Base-by-base conservation (phyloP, 2,329 filamentous ascomycete genomes). In the Hypoxylon sp. region DNA sequence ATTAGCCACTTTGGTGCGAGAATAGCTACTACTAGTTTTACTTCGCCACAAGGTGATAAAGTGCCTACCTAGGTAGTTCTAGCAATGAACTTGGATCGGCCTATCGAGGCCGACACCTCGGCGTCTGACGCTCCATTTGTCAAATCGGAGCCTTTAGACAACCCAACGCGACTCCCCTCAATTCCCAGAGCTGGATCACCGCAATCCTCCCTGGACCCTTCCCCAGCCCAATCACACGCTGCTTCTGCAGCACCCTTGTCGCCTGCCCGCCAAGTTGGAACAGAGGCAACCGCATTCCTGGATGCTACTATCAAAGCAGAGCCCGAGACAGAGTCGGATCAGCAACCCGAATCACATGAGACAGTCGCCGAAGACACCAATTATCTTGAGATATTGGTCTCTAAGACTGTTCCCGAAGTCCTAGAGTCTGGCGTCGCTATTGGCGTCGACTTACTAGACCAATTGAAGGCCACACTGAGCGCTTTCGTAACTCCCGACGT, bases 401-500 rank as follows among this genome's bases (percentile, higher is more conserved):
- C 37, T 13, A 14, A 69, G 2, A 31, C 48, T 37, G 37, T 42
- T 3, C 68, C 64, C 2, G 71, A 72, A 55, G 49, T 66, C 7
- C 73, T 77, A 31, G 74, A 77, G 55, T 20, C 64, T 10, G 74
- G 72, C 14, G 71, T 76, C 8, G 42, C 44, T 6, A 70, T 70
- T 49, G 71, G 69, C 25, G 14, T 60, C 6, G 6, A 50, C 2
- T 44, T 77, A 1, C 71, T 77, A 10, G 44, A 68, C 14, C 62
- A 70, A 53, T 20, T 76, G 33, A 66, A 66, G 7, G 40, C 42
- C 11, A 30, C 54, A 2, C 50, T 77, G 20, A 55, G 42, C 17
- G 44, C 53, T 14, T 48, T 40, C 48, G 22, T 49, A 22, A 44
- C 11, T 27, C 25, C 42, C n/a, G 68, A 70, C 25, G 61, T 54